phyloP scores from a whole-genome alignment of 2,329 filamentous ascomycete genomes.

The Microcyclospora tardicrescens region DNA sequence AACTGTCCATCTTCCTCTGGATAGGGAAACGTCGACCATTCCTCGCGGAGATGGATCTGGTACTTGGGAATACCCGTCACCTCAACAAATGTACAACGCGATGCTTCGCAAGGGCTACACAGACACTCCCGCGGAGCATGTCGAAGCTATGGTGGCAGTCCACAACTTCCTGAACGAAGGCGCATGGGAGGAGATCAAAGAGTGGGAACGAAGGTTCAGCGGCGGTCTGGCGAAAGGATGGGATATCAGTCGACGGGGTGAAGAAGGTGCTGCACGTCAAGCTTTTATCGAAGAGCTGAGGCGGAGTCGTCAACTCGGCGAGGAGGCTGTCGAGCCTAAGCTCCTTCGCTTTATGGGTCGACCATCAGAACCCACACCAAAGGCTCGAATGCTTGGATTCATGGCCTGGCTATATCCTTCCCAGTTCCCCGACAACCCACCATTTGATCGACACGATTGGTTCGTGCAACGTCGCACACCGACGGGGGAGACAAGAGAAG shows the following conservation, averaged over 20 bases:
- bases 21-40: constrained; percentile 76
- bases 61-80: constrained; percentile 96
- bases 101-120: constrained; percentile 91
- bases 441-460: constrained; percentile 97
- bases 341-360: constrained; percentile 80
- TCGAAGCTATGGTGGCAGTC: constrained; percentile 93
- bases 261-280: constrained; percentile 20
- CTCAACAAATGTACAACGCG: constrained; percentile 99
- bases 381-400: constrained; percentile 71
- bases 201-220: constrained; percentile 80
- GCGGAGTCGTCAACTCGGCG: constrained; percentile 7
- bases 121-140: constrained; percentile 82
- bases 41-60: constrained; percentile 63
- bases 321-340: constrained; percentile 46
- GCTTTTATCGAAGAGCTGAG: constrained; percentile 14
- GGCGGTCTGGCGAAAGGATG: constrained; percentile 49
- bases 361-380: constrained; percentile 80
- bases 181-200: constrained; percentile 87
- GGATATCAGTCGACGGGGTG: constrained; percentile 20
- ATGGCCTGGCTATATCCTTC: constrained; percentile 67
- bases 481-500: constrained; percentile 56
- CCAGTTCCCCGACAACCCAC: constrained; percentile 66
- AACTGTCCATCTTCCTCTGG: constrained; percentile 58
- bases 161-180: constrained; percentile 98
- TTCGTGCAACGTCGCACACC: constrained; percentile 62